A percentile compares a stretch with the other conserved stretches of the same genome.
phyloP scores from a whole-genome alignment of 345 rosid genomes.

The Salix udensis region DNA sequence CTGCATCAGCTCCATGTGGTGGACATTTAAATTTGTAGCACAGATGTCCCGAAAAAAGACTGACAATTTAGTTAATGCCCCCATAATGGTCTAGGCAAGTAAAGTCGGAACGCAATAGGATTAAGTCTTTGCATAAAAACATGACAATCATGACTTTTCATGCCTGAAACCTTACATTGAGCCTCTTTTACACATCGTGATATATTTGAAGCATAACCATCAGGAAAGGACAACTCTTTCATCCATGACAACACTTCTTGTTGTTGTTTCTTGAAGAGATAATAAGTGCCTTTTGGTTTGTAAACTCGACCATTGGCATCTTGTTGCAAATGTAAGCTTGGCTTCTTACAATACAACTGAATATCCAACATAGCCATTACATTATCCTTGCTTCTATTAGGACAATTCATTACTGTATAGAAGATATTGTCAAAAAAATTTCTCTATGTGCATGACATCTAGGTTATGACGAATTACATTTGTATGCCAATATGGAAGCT shows the following conservation, averaged over 20 bases:
- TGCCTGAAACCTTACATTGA: not conserved
- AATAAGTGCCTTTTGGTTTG: too few species aligned
- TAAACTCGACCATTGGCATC: not conserved
- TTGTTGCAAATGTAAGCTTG: not conserved
- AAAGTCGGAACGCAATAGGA: not conserved
- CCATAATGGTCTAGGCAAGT: not conserved
- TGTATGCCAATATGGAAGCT: not conserved
- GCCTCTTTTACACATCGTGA: not conserved
- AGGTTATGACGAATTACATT: not conserved
- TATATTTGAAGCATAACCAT: conserved; percentile 1
- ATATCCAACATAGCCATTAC: not conserved
- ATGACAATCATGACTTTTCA: conserved; percentile 6
- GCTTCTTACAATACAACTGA: not conserved
- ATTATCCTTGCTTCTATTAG: not conserved
- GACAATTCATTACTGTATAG: not conserved
- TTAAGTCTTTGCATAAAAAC: conserved; percentile 1
- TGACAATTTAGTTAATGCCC: not conserved
- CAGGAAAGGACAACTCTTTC: not conserved
- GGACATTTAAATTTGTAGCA: not conserved
- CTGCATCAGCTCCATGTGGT: not conserved
- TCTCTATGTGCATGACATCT: conserved; percentile 1
- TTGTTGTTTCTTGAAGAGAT: not conserved
- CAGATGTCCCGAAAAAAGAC: not conserved
- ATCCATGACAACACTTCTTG: not conserved
- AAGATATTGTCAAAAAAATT: not conserved